A percentile compares a stretch with the other conserved stretches of the same genome.
Conservation (phyloP, 192 early-diverging fungal genomes). For the Helicostylum pulchrum region DNA sequence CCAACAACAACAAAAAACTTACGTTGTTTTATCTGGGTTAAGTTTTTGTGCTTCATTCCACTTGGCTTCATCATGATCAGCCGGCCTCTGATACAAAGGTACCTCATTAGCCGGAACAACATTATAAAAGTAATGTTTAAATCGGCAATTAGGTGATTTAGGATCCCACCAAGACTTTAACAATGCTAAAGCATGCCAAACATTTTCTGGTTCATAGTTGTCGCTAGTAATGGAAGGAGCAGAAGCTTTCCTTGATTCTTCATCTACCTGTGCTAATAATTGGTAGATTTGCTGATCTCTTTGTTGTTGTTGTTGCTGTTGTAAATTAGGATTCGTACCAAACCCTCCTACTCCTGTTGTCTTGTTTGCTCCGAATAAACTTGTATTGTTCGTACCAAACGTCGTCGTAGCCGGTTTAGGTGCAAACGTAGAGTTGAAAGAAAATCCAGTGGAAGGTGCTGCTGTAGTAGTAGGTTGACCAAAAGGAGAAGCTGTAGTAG, state of each 20-base stretch:
- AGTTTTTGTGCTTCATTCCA: constrained; percentile 82
- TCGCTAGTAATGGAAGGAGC: constrained; percentile 26
- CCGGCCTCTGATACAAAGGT: constrained; percentile 67
- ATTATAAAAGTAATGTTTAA: constrained; percentile 97
- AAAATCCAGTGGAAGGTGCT: constrained; percentile 1
- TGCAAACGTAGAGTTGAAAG: background rate
- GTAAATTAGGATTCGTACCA: background rate
- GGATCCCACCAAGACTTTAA: constrained; percentile 82
- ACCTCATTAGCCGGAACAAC: constrained; percentile 84
- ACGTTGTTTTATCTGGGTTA: constrained; percentile 88
- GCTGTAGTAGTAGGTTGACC: constrained; percentile 8
- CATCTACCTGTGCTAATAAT: constrained; percentile 30
- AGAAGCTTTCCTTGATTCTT: constrained; percentile 43
- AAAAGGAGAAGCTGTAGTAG: constrained; percentile 5
- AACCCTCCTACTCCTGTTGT: background rate
- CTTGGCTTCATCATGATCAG: constrained; percentile 62
- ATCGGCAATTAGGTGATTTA: constrained; percentile 69
- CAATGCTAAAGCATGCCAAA: constrained; percentile 62
- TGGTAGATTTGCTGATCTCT: constrained; percentile 29
- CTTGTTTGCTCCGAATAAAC: constrained; percentile 20
- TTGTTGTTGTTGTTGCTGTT: background rate
- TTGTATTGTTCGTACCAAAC: constrained; percentile 2
- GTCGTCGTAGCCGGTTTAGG: background rate
- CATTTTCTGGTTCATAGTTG: constrained; percentile 31
- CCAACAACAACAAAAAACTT: constrained; percentile 1